Base-by-base conservation (phyloP, 2,329 filamentous ascomycete species). In the Didymella arachidicola region DNA sequence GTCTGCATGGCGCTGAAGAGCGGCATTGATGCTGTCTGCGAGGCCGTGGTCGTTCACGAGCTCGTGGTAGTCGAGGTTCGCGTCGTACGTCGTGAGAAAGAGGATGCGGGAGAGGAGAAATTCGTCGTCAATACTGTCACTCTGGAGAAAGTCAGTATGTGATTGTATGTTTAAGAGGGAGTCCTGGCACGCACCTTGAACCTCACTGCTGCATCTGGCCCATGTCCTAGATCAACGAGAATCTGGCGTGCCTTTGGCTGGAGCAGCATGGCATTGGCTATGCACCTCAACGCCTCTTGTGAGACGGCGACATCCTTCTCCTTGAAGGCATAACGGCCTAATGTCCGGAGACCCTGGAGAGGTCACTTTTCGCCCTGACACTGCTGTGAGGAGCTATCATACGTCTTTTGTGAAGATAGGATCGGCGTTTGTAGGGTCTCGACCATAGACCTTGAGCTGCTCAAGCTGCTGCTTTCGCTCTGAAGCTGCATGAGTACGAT, bases 391-490 rank as follows among this genome's bases (percentile, higher is more conserved):
- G 16, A 42, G 36, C 36, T 46, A 49, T 61, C 81, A 64, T 82
- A 90, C 92, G 77, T 89, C 81, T 76, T 86, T 84, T n/a, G 90
- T 89, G 77, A 95, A 97, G 57, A 98, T 94, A 1, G 92, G 89
- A 57, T 89, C 89, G 27, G 93, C 88, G 77, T 91, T 83, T 29
- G 80, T 81, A 7, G 89, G 86, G 68, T 89, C 87, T 60, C 93
- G 87, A 7, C 93, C 90, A 69, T 91, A 86, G 30, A 93, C 81
- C 77, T 97, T 97, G 47, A 97, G 82, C 67, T 92, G 77, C 50
- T 82, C 78, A 19, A 88, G 79, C 16, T 78, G 73, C 10, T 82
- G 78, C 67, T 87, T 84, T 61, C 87, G 84, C 71, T 91, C 90
- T 92, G 62, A 14, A 5, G 0, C 2, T n/a, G 2, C 1, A 3